phyloP scores from a whole-genome alignment of 2,329 filamentous ascomycete species.

The Aphanocladium album region DNA sequence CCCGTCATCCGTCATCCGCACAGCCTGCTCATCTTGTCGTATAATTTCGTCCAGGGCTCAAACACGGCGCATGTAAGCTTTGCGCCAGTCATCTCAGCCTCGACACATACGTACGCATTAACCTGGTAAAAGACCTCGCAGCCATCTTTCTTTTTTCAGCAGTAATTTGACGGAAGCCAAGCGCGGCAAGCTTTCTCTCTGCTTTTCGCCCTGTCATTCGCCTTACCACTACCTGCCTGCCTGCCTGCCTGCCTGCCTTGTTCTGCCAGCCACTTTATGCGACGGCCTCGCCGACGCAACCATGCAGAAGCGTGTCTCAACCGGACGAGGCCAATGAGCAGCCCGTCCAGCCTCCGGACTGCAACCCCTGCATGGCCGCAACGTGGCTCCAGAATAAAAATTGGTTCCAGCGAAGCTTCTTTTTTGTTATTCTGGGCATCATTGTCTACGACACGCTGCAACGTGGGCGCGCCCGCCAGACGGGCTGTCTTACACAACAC shows the following conservation, averaged over 20 bases:
- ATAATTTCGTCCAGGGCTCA: neutral
- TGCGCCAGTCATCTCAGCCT: constrained; percentile 8
- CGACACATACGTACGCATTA: neutral
- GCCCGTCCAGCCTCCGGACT: neutral
- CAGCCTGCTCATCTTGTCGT: neutral
- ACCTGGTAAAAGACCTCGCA: no score
- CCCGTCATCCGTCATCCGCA: constrained; percentile 4
- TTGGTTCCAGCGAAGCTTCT: neutral
- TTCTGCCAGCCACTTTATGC: neutral
- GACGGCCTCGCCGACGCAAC: constrained; percentile 8
- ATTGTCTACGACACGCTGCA: constrained; percentile 1
- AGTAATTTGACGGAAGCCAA: no score
- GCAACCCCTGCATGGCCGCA: constrained; percentile 3
- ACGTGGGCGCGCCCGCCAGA: neutral
- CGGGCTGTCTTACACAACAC: neutral
- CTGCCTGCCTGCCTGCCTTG: no score
- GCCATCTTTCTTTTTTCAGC: no score
- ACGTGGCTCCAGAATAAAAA: neutral
- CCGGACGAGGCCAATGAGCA: neutral
- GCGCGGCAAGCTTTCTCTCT: no score
- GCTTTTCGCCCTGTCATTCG: no score
- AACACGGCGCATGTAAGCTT: neutral
- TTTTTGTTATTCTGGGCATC: neutral
- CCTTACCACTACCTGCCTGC: no score
- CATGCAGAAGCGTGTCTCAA: constrained; percentile 6